Conservation (phyloP, 23 red algal genomes). For the Gracilaria domingensis region DNA sequence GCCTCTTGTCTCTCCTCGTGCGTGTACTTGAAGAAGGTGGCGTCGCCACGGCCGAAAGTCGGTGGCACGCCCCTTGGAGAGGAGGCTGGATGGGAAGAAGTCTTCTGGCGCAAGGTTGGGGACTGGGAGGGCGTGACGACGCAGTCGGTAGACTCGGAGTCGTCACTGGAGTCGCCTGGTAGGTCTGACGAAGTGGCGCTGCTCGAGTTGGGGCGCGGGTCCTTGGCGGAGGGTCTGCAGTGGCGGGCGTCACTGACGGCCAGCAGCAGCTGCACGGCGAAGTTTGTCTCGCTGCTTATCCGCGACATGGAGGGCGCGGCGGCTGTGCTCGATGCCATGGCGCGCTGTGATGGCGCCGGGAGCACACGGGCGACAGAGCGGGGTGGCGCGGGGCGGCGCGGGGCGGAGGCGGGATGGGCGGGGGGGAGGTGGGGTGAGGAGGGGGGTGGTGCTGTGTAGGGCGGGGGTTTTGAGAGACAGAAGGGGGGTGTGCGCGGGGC, state of each 20-base stretch:
- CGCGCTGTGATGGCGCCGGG: background rate
- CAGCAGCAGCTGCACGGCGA: constrained; percentile 69
- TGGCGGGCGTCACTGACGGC: constrained; percentile 50
- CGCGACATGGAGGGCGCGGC: constrained; percentile 31
- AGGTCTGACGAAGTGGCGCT: constrained; percentile 29
- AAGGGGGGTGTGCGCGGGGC: background rate
- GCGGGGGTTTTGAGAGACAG: constrained; percentile 10
- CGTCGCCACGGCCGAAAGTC: constrained; percentile 19
- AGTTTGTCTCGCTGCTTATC: constrained; percentile 78
- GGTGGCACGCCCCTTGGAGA: constrained; percentile 49
- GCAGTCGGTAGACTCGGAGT: constrained; percentile 40
- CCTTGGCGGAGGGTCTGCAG: background rate
- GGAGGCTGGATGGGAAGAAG: constrained; percentile 1
- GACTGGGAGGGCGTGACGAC: constrained; percentile 10
- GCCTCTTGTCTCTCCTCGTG: constrained; percentile 78
- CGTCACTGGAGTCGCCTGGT: constrained; percentile 19
- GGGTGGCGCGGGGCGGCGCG: no score
- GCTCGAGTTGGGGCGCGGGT: constrained; percentile 17
- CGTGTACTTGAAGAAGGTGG: constrained; percentile 64
- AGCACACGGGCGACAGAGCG: background rate
- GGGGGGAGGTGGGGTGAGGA: background rate
- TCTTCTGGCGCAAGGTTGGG: constrained; percentile 15
- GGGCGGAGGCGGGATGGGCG: background rate
- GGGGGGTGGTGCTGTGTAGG: background rate
- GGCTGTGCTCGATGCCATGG: constrained; percentile 38